phyloP scores from a whole-genome alignment of 345 rosid species.

The Rubroshorea leprosula region DNA sequence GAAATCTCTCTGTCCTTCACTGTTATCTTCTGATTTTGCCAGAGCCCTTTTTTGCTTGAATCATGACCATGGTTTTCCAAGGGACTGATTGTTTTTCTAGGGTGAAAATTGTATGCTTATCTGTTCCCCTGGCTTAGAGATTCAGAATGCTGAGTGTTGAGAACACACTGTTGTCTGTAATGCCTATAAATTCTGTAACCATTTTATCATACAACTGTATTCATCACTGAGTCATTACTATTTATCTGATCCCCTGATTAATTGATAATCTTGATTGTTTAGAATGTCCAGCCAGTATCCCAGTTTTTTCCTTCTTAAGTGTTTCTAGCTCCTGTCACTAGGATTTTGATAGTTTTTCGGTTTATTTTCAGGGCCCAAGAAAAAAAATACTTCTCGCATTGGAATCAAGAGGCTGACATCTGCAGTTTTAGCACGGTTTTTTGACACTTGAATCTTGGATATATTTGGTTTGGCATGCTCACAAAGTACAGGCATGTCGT shows the following conservation, averaged over 20 bases:
- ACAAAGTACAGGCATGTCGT: conserved; percentile 18
- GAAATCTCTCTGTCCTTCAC: background rate
- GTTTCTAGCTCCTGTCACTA: background rate
- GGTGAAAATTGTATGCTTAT: no score
- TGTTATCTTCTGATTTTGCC: background rate
- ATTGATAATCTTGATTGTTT: no score
- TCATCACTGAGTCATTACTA: no score
- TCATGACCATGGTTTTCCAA: background rate
- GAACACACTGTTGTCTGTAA: background rate
- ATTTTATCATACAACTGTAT: no score
- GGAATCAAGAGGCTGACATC: conserved; percentile 55
- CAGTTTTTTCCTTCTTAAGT: background rate
- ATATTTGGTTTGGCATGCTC: conserved; percentile 10
- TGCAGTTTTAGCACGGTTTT: conserved; percentile 8
- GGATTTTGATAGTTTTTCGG: conserved; percentile 6
- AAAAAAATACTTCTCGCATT: conserved; percentile 88
- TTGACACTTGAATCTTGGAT: conserved; percentile 9
- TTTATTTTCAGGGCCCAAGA: conserved; percentile 81
- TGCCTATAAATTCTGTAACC: background rate
- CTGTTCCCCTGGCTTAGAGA: background rate
- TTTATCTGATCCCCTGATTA: no score
- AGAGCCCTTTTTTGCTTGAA: background rate
- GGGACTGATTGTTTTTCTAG: no score
- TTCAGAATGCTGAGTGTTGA: background rate
- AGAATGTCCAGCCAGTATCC: no score